These are phyloP conservation scores for Syncephalastrum monosporum DNA, from an alignment of 371 early-diverging fungal genomes.

Conservation along the genomic window DNA sequence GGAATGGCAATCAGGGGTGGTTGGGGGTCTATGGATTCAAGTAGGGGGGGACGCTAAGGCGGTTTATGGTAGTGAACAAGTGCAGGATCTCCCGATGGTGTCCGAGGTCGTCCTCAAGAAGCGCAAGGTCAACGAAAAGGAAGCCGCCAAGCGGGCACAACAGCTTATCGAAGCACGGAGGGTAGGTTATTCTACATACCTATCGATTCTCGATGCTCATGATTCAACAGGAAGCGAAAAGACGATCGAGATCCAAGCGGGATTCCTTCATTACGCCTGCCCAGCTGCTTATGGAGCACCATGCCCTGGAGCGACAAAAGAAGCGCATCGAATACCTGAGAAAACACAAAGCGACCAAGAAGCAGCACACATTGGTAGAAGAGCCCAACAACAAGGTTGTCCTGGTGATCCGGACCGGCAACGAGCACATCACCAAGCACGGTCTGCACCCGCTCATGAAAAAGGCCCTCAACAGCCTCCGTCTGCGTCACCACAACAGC, in stretches of 20 bases:
- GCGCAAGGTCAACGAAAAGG: conserved; percentile 88
- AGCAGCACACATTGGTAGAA: conserved; percentile 73
- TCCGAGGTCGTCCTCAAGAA: conserved; percentile 97
- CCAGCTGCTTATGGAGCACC: too few relatives aligned
- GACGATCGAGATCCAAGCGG: conserved; percentile 77
- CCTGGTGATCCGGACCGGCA: conserved; percentile 93
- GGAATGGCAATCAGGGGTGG: too few relatives aligned
- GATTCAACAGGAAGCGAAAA: conserved; percentile 5
- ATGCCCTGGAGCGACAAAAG: too few relatives aligned
- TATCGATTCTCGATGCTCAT: not conserved
- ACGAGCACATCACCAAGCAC: conserved; percentile 63
- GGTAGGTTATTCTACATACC: conserved; percentile 34
- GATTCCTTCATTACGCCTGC: conserved; percentile 59
- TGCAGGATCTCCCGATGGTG: conserved; percentile 22
- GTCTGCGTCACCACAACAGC: conserved; percentile 97
- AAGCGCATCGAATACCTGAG: conserved; percentile 33
- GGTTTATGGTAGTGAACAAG: too few relatives aligned
- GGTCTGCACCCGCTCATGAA: conserved; percentile 94
- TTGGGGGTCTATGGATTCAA: too few relatives aligned
- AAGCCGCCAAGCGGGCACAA: conserved; percentile 71
- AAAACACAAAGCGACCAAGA: conserved; percentile 46
- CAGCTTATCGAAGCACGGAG: conserved; percentile 57
- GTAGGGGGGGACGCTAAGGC: too few relatives aligned
- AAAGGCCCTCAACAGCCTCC: conserved; percentile 94
- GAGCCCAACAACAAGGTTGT: conserved; percentile 91